Evolutionary conservation across 371 early-diverging fungal species (phyloP), one percentile per base, ranked within the genome.

Genomic region (Actinomortierella ambigua): DNA sequence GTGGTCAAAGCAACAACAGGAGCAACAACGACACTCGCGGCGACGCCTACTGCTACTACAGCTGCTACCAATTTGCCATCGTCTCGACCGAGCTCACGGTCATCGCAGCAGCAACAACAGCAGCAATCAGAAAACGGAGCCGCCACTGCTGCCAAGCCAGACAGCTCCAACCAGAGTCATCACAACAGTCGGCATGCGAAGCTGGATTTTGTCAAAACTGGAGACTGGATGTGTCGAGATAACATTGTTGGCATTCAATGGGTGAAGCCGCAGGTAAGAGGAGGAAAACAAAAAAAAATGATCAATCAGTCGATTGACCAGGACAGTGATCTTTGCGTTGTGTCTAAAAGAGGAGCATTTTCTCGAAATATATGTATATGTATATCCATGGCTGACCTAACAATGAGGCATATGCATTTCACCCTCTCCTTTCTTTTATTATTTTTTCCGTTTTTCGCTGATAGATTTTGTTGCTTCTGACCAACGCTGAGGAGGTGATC

Each of bases 181-280:
- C 22, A 34, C 4, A 34, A 34, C 11, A 34, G 34, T 11, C 34
- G 34, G 34, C 34, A 34, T 26, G 53, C 65, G 0, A 73, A 56
- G 20, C 58, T 88, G 5, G 83, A 87, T 28, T 88, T 84, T 69
- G 66, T 77, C 41, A 82, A 80, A 48, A 52, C 82, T 40, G 90
- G 88, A 2, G 86, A 87, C 55, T 87, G 86, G 84, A 69, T 81
- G 49, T 81, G 82, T 14, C 77, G 75, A 24, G 86, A 89, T 51
- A 69, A 82, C 17, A 91, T 93, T 64, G 90, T 93, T 17, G 87
- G 85, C 1, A 66, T 90, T 20, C 90, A 90, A 62, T 93, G 93
- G 93, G 80, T 93, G 14, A 88, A 87, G 47, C 79, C 83, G 54
- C 85, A 88, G 81, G 91, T 92, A 78, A 26, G 47, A 9, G 8